Conservation (phyloP, 2,329 filamentous ascomycete species). For the Hymenoscyphus fructigenus region DNA sequence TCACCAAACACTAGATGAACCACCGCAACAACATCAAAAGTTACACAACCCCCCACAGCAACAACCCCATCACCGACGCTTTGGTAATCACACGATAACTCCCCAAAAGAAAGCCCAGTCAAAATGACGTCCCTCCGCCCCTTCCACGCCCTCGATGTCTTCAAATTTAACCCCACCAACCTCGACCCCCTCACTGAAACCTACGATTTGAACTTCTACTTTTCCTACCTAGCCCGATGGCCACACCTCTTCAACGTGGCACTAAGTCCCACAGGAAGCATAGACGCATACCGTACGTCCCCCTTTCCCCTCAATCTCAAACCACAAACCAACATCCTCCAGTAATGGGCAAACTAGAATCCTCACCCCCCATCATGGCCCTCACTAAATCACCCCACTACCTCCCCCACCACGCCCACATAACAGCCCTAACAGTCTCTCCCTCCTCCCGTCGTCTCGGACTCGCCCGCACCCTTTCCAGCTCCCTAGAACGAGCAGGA, state of each 20-base stretch:
- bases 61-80: neutral
- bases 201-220: conserved; percentile 92
- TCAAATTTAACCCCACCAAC: conserved; percentile 91
- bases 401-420: conserved; percentile 99
- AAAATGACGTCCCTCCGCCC: conserved; percentile 80
- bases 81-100: neutral
- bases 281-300: conserved; percentile 85
- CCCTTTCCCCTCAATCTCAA: conserved; percentile 6
- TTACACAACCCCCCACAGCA: neutral
- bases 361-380: conserved; percentile 64
- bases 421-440: conserved; percentile 91
- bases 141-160: conserved; percentile 80
- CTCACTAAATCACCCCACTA: conserved; percentile 80
- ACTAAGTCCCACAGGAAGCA: conserved; percentile 80
- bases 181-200: conserved; percentile 97
- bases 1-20: neutral
- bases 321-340: conserved; percentile 11
- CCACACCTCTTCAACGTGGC: conserved; percentile 91
- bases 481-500: conserved; percentile 77
- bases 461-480: conserved; percentile 79
- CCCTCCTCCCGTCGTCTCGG: conserved; percentile 83
- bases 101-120: neutral
- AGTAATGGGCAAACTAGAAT: conserved; percentile 98
- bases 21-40: neutral
- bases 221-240: conserved; percentile 95